phyloP scores from a whole-genome alignment of 345 rosid species.

The Garcia nutans region DNA sequence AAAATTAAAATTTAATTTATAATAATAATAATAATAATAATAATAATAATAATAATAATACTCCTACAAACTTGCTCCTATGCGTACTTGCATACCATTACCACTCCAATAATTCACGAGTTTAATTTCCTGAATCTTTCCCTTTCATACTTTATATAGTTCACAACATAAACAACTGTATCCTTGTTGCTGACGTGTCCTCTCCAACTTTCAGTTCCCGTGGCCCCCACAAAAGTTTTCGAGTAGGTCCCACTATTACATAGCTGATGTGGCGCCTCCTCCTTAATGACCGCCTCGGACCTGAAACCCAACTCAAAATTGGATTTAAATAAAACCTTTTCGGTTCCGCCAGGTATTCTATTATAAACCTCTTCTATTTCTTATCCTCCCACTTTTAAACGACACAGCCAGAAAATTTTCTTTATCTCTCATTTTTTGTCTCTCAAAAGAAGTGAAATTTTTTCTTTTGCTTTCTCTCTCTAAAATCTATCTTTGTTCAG shows the following conservation, averaged over 20 bases:
- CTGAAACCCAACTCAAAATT: neutral
- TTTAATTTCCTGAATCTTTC: neutral
- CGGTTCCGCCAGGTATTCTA: constrained; percentile 30
- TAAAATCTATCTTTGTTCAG: neutral
- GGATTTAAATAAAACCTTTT: constrained; percentile 14
- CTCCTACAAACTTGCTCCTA: no score
- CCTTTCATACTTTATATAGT: neutral
- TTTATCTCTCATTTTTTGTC: neutral
- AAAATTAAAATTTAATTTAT: no score
- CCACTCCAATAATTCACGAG: neutral
- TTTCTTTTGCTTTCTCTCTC: neutral
- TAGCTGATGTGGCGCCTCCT: constrained; percentile 15
- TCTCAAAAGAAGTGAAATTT: no score
- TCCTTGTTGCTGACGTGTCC: constrained; percentile 22
- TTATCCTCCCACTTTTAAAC: neutral
- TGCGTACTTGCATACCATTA: no score
- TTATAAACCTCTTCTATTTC: neutral
- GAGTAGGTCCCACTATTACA: neutral
- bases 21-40: no score
- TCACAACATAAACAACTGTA: neutral
- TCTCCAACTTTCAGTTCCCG: neutral
- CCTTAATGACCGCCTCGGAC: constrained; percentile 17
- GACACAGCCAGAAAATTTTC: neutral
- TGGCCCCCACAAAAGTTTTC: neutral
- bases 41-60: no score